These are phyloP conservation scores for Hysterangium stoloniferum DNA, from an alignment of 768 basidiomycete species.

Conservation along the genomic window DNA sequence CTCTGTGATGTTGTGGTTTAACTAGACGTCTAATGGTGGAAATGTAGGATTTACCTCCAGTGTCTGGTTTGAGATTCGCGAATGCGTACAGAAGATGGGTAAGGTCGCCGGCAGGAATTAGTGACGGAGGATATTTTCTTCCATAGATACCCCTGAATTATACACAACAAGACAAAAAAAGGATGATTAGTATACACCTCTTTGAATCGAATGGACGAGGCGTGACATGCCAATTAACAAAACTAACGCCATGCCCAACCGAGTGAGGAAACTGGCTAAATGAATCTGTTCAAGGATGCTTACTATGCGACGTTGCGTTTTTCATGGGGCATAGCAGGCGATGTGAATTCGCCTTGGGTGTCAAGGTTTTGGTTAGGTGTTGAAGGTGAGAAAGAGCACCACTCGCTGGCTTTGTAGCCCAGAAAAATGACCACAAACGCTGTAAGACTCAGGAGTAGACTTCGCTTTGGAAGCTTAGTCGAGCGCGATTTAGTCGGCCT, in stretches of 20 bases:
- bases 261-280: too few relatives aligned
- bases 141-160: constrained; percentile 86
- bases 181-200: too few relatives aligned
- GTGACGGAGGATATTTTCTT: constrained; percentile 80
- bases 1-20: constrained; percentile 28
- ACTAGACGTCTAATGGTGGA: neutral
- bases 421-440: neutral
- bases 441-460: neutral
- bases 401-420: neutral
- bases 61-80: constrained; percentile 75
- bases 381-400: neutral
- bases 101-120: constrained; percentile 76
- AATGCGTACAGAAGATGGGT: constrained; percentile 94
- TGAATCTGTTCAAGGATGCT: too few relatives aligned
- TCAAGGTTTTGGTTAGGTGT: neutral
- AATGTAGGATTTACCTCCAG: constrained; percentile 34
- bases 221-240: too few relatives aligned
- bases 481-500: neutral
- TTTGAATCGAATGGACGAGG: too few relatives aligned
- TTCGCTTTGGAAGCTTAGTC: neutral
- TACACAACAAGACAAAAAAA: too few relatives aligned
- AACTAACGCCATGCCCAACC: too few relatives aligned
- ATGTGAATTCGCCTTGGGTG: neutral
- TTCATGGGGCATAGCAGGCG: neutral
- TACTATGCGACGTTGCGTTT: constrained; percentile 3